phyloP scores from a whole-genome alignment of 495 filamentous ascomycete species.

The Podospora appendiculata region DNA sequence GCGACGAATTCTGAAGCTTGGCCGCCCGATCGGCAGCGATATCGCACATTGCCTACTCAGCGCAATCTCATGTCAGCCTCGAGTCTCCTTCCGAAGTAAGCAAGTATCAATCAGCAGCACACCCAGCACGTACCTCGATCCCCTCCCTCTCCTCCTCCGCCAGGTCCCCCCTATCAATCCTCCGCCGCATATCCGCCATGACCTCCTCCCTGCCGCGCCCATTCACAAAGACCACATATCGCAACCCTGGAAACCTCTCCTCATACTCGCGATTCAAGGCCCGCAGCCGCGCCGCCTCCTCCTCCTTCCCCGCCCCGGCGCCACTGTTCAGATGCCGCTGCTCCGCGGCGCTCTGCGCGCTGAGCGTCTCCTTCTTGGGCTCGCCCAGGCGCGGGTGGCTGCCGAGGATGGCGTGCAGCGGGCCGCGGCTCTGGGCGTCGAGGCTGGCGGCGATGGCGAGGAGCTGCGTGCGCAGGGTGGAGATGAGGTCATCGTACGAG shows the following conservation, averaged over 20 bases:
- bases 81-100: not conserved
- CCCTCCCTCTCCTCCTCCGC: constrained; percentile 63
- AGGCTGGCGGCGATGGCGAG: constrained; percentile 34
- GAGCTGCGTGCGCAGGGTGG: constrained; percentile 42
- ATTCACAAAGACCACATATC: constrained; percentile 93
- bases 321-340: constrained; percentile 60
- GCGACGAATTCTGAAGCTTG: constrained; percentile 27
- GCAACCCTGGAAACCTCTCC: constrained; percentile 67
- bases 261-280: constrained; percentile 78
- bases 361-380: constrained; percentile 50
- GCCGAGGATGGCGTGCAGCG: constrained; percentile 59
- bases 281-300: constrained; percentile 51
- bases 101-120: not conserved
- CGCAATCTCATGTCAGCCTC: not conserved
- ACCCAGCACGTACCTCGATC: constrained; percentile 55
- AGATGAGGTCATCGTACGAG: constrained; percentile 22
- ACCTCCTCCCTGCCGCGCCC: constrained; percentile 64
- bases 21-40: constrained; percentile 38
- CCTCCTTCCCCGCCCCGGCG: constrained; percentile 38
- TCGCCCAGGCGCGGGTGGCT: constrained; percentile 84
- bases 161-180: constrained; percentile 64
- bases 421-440: constrained; percentile 4
- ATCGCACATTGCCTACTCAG: constrained; percentile 40
- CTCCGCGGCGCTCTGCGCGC: constrained; percentile 67
- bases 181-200: constrained; percentile 74